Conservation (phyloP, 2,329 filamentous ascomycete genomes). For the Zasmidium citrigriseum region DNA sequence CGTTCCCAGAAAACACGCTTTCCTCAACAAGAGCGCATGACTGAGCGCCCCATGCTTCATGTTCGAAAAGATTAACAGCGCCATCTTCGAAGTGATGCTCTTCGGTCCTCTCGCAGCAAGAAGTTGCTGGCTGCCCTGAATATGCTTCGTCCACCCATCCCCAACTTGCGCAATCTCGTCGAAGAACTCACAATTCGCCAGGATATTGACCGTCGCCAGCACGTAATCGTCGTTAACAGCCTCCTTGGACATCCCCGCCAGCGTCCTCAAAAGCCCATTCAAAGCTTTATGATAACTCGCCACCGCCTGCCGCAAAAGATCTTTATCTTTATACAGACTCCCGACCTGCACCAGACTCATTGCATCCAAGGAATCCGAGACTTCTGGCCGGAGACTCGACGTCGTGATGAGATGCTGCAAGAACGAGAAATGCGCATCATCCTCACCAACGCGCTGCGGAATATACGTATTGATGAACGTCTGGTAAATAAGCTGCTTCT, state of each 20-base stretch:
- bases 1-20: slow-evolving; percentile 29
- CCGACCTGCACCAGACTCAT: slow-evolving; percentile 33
- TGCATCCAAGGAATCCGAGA: slow-evolving; percentile 30
- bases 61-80: slow-evolving; percentile 31
- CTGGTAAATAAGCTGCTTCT: slow-evolving; percentile 26
- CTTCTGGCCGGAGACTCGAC: slow-evolving; percentile 22
- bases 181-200: slow-evolving; percentile 35
- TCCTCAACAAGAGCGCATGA: slow-evolving; percentile 28
- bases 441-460: slow-evolving; percentile 19
- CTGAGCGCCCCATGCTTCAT: slow-evolving; percentile 29
- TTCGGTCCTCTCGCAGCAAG: slow-evolving; percentile 31
- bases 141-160: slow-evolving; percentile 31
- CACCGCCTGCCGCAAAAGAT: slow-evolving; percentile 27
- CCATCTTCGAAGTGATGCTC: slow-evolving; percentile 24
- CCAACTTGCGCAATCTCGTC: slow-evolving; percentile 32
- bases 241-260: slow-evolving; percentile 16
- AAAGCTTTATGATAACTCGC: slow-evolving; percentile 29
- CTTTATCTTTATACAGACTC: slow-evolving; percentile 25
- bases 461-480: slow-evolving; percentile 33
- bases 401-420: slow-evolving; percentile 24
- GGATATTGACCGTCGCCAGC: slow-evolving; percentile 31
- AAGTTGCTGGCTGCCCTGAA: slow-evolving; percentile 31
- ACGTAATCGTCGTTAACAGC: slow-evolving; percentile 29
- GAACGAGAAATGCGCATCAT: slow-evolving; percentile 26
- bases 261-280: slow-evolving; percentile 19